Percentiles rank a stretch among this genome's conserved stretches.
Conservation (phyloP, 441 rosid genomes). For the Omphalea diandra region DNA sequence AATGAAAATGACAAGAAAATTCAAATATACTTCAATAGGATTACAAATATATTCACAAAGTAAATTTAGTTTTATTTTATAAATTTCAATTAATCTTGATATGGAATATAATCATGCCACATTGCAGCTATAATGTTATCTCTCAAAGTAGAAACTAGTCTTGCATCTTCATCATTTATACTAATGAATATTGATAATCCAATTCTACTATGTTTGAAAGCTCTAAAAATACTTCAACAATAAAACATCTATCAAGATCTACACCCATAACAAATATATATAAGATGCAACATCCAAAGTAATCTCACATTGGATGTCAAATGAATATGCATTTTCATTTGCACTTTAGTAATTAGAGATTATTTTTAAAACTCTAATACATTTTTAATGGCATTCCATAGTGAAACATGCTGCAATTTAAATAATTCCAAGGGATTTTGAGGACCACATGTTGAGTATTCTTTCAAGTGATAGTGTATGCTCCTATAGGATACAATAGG, state of each 20-base stretch:
- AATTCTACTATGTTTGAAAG: too few species aligned
- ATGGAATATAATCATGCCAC: slow-evolving; percentile 10
- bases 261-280: slow-evolving; percentile 11
- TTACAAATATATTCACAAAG: background rate
- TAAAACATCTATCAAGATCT: background rate
- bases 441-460: background rate
- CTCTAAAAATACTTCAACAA: background rate
- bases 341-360: background rate
- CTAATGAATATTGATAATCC: background rate
- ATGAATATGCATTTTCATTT: slow-evolving; percentile 1
- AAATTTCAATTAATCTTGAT: background rate
- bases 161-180: background rate
- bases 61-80: background rate
- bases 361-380: slow-evolving; percentile 14
- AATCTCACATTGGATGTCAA: background rate
- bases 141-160: background rate
- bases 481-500: slow-evolving; percentile 6
- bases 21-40: too few species aligned
- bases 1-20: too few species aligned
- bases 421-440: background rate
- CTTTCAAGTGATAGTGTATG: background rate
- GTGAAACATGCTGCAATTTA: background rate
- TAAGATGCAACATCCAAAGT: slow-evolving; percentile 4
- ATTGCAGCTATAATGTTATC: background rate
- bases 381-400: slow-evolving; percentile 2